Conservation (phyloP, 75 land plant genomes). For the Selaginella tamariscina region DNA sequence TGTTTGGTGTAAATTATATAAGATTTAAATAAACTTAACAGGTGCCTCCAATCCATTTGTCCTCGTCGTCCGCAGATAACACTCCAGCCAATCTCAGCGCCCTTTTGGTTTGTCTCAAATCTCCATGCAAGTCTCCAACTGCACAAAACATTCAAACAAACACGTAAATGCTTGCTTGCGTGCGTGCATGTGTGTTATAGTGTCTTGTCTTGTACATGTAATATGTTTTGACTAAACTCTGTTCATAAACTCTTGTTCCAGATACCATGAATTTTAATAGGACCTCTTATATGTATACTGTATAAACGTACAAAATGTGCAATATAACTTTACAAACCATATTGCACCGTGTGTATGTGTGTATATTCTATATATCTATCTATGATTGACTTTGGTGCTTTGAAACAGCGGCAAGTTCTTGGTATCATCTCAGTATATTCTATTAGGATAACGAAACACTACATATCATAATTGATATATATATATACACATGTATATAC, state of each 20-base stretch:
- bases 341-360: too few species aligned
- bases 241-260: background rate
- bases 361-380: too few species aligned
- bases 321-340: too few species aligned
- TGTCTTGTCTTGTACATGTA: background rate
- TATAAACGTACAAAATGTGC: too few species aligned
- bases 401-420: too few species aligned
- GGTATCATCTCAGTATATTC: too few species aligned
- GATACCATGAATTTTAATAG: background rate
- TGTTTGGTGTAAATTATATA: background rate
- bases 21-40: constrained; percentile 30
- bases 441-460: background rate
- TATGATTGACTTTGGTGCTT: too few species aligned
- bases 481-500: background rate
- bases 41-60: constrained; percentile 71
- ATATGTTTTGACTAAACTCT: background rate
- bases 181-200: too few species aligned
- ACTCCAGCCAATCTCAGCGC: constrained; percentile 81
- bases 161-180: too few species aligned
- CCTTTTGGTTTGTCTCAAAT: constrained; percentile 52
- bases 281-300: background rate
- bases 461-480: constrained; percentile 1
- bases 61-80: constrained; percentile 51
- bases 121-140: constrained; percentile 98
- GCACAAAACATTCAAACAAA: constrained; percentile 3